Percentiles rank a stretch among this genome's conserved stretches.
Conservation (phyloP, 768 basidiomycete genomes). For the Collybia mongolica region DNA sequence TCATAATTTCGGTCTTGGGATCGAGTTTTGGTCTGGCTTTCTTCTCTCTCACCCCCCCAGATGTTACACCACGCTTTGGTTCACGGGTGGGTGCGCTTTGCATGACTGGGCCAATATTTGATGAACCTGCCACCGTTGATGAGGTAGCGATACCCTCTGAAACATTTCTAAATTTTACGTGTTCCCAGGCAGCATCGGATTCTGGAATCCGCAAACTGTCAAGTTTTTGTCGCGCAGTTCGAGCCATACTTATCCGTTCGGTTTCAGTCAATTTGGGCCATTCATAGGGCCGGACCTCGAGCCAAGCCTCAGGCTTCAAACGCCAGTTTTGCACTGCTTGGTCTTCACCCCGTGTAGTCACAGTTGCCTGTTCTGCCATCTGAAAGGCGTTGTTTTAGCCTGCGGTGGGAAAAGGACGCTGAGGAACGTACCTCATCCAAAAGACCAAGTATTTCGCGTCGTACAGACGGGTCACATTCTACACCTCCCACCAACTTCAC, state of each 20-base stretch:
- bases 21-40: slow-evolving; percentile 42
- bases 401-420: background rate
- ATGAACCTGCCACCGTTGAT: slow-evolving; percentile 11
- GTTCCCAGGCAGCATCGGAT: slow-evolving; percentile 61
- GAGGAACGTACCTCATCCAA: slow-evolving; percentile 47
- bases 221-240: slow-evolving; percentile 49
- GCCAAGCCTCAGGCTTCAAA: slow-evolving; percentile 60
- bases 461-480: slow-evolving; percentile 28
- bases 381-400: slow-evolving; percentile 17
- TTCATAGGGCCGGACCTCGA: slow-evolving; percentile 68
- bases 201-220: slow-evolving; percentile 53
- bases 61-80: slow-evolving; percentile 46
- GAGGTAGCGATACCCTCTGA: slow-evolving; percentile 10
- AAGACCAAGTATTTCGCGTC: slow-evolving; percentile 43
- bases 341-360: slow-evolving; percentile 32
- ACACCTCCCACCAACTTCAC: slow-evolving; percentile 45
- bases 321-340: slow-evolving; percentile 41
- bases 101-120: slow-evolving; percentile 9
- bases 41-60: slow-evolving; percentile 47
- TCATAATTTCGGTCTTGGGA: slow-evolving; percentile 36
- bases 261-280: slow-evolving; percentile 49
- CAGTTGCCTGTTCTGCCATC: slow-evolving; percentile 48
- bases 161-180: slow-evolving; percentile 34
- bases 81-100: slow-evolving; percentile 14
- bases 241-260: slow-evolving; percentile 49